phyloP scores from a whole-genome alignment of 2,329 filamentous ascomycete genomes.

The Fusarium pseudograminearum region DNA sequence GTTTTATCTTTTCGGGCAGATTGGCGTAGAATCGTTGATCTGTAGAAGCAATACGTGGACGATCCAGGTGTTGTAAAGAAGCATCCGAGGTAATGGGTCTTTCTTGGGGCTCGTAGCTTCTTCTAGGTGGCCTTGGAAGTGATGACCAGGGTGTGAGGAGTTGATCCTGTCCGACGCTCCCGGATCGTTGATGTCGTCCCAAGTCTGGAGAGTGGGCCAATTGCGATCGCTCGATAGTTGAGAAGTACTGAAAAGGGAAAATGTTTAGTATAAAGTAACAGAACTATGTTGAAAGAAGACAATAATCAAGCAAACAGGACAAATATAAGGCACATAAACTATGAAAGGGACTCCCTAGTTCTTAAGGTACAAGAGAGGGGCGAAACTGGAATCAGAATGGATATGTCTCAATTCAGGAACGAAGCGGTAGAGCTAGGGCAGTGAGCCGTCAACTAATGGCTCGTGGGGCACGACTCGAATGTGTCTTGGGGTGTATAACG shows the following conservation, averaged over 20 bases:
- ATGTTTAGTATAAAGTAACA: slow-evolving; percentile 37
- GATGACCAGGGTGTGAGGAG: slow-evolving; percentile 19
- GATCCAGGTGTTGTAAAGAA: slow-evolving; percentile 19
- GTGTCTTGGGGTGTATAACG: slow-evolving; percentile 42
- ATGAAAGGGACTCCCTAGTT: slow-evolving; percentile 42
- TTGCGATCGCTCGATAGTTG: slow-evolving; percentile 75
- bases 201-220: slow-evolving; percentile 64
- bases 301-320: slow-evolving; percentile 14
- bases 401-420: slow-evolving; percentile 57
- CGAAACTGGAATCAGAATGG: slow-evolving; percentile 50
- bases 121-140: slow-evolving; percentile 30
- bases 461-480: slow-evolving; percentile 40
- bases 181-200: slow-evolving; percentile 29
- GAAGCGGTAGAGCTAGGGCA: slow-evolving; percentile 44
- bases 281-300: slow-evolving; percentile 6
- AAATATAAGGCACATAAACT: slow-evolving; percentile 11
- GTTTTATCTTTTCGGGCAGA: slow-evolving; percentile 78
- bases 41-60: slow-evolving; percentile 59
- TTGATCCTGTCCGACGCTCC: slow-evolving; percentile 39
- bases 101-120: slow-evolving; percentile 34
- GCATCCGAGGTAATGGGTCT: slow-evolving; percentile 38
- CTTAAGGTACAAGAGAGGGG: slow-evolving; percentile 46
- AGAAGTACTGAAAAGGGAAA: slow-evolving; percentile 71
- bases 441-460: slow-evolving; percentile 38
- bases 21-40: slow-evolving; percentile 77